Base-by-base conservation (phyloP, 2,329 filamentous ascomycete genomes). In the Moelleriella libera region DNA sequence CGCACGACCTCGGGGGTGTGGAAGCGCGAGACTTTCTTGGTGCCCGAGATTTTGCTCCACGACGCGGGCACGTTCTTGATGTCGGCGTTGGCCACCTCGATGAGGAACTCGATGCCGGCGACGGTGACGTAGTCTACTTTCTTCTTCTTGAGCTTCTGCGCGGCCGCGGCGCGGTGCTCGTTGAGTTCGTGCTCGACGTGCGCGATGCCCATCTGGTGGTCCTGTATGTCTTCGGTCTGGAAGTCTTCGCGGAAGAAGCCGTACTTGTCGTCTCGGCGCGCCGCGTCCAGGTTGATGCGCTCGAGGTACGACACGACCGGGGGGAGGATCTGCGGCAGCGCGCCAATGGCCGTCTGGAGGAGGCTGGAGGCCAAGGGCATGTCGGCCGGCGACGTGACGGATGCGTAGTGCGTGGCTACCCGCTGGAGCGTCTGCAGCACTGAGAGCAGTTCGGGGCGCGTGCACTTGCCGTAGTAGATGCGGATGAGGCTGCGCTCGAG, bases 391-490 rank as follows among this genome's bases (percentile, higher is more conserved):
- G 72, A 69, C 49, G 82, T 82, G 51, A 88, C 74, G 51, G 77
- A 70, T 1, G 77, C 68, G 59, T 88, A 97, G 57, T 92, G 83
- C 48, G 76, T 80, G 0, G 87, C 78, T 43, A 97, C 87, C 49
- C 72, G 77, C 57, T 95, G 88, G 49, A 98, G 71, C 0, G 85
- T 85, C 62, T 97, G 89, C 1, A 98, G 71, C 5, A 94, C 83
- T 1, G 78, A 79, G 2, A 97, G 72, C 4, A 98, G 78, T 63
- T 98, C 92, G 0, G 89, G 84, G 0, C 92, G 81, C 1, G 86
- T 85, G 63, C 89, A 97, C 67, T 94, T 96, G 45, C 89, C 88
- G 64, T 98, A 98, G 69, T 97, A 98, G 50, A 98, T 94, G 43
- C 92, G 80, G 57, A 97, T 89, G 43, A 98, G 71, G 51, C 86